phyloP scores from a whole-genome alignment of 306 rosid species.

The Gynostemma pentaphyllum region DNA sequence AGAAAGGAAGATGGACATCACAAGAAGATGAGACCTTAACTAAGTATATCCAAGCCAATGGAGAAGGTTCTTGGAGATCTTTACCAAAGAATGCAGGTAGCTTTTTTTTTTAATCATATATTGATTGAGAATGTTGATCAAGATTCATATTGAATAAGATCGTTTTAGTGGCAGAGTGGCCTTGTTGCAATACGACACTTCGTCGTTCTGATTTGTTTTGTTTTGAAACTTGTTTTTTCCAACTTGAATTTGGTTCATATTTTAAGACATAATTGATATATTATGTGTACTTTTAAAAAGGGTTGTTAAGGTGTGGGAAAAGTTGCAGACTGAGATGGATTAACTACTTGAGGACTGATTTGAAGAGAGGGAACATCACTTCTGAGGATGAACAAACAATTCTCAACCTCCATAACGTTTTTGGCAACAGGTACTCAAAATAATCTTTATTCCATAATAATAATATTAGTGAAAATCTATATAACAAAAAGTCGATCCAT shows the following conservation, averaged over 20 bases:
- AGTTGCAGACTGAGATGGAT: conserved; percentile 8
- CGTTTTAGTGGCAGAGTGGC: no score
- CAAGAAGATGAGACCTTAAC: conserved; percentile 60
- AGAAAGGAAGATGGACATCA: conserved; percentile 66
- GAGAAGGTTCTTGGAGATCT: conserved; percentile 86
- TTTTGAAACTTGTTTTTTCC: no score
- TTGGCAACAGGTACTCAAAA: conserved; percentile 33
- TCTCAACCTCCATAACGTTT: conserved; percentile 42
- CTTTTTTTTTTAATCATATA: conserved; percentile 21
- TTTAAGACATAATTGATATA: background rate
- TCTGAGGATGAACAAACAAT: conserved; percentile 45
- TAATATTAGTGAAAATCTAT: no score
- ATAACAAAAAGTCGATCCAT: no score
- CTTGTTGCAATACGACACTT: no score
- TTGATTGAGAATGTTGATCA: no score
- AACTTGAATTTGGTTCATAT: background rate
- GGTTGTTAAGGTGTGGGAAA: conserved; percentile 2
- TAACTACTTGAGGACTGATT: background rate
- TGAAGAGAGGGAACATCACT: conserved; percentile 18
- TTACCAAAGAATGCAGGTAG: conserved; percentile 75
- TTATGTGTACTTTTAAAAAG: background rate
- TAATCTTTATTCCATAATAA: no score
- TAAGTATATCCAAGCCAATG: conserved; percentile 47
- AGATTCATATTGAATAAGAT: no score
- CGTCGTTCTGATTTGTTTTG: no score